These are phyloP conservation scores for Mortierella alpina DNA, from an alignment of 192 early-diverging fungal genomes.

Conservation along the genomic window DNA sequence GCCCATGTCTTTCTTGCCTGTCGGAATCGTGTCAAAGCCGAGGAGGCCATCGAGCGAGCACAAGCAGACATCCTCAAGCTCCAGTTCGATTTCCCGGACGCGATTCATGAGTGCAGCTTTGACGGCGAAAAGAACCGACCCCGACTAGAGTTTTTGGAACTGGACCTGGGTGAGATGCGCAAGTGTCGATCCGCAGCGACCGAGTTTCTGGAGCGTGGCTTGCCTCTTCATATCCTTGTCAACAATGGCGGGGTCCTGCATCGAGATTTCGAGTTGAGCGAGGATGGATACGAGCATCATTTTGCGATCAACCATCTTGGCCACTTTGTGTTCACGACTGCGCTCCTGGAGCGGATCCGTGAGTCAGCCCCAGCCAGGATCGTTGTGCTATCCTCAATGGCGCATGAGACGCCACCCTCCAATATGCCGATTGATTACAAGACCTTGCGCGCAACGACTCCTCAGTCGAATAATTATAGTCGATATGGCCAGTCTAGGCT, in stretches of 20 bases:
- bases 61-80: slow-evolving; percentile 19
- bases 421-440: slow-evolving; percentile 6
- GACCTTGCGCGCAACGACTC: not conserved
- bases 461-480: not conserved
- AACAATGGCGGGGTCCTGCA: slow-evolving; percentile 58
- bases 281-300: slow-evolving; percentile 57
- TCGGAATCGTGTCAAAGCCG: slow-evolving; percentile 8
- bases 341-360: slow-evolving; percentile 11
- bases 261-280: slow-evolving; percentile 42
- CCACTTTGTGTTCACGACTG: slow-evolving; percentile 57
- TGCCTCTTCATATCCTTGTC: slow-evolving; percentile 52
- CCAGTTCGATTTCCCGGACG: slow-evolving; percentile 13
- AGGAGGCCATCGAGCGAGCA: slow-evolving; percentile 20
- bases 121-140: slow-evolving; percentile 3
- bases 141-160: slow-evolving; percentile 48
- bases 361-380: slow-evolving; percentile 22
- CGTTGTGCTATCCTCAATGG: slow-evolving; percentile 27
- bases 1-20: slow-evolving; percentile 28
- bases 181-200: slow-evolving; percentile 27
- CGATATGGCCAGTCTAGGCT: slow-evolving; percentile 62
- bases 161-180: slow-evolving; percentile 52
- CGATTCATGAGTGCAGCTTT: not conserved
- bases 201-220: slow-evolving; percentile 14
- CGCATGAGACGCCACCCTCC: slow-evolving; percentile 17
- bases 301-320: slow-evolving; percentile 63